Percentiles rank a stretch among this genome's conserved stretches.
phyloP scores from a whole-genome alignment of 1,284 basidiomycete species.

The Xerocomus amazonicus region DNA sequence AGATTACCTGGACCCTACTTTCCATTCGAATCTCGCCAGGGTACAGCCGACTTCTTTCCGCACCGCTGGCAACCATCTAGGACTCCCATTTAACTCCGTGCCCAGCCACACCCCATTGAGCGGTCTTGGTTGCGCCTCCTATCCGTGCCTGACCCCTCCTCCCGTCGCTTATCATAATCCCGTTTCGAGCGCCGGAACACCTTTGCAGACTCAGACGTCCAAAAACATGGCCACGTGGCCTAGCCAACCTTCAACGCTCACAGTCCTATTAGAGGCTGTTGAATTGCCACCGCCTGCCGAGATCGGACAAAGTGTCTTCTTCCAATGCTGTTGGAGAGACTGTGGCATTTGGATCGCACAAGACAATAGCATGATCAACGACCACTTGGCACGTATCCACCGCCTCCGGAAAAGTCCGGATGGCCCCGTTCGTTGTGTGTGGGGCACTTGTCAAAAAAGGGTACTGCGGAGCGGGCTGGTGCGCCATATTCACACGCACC shows the following conservation, averaged over 20 bases:
- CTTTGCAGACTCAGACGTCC: neutral
- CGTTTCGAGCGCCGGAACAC: neutral
- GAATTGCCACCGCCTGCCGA: constrained; percentile 6
- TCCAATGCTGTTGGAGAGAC: constrained; percentile 19
- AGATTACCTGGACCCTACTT: neutral
- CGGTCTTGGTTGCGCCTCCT: neutral
- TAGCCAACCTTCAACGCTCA: neutral
- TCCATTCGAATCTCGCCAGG: neutral
- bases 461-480: constrained; percentile 9
- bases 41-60: neutral
- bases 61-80: neutral
- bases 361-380: constrained; percentile 13
- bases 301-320: constrained; percentile 5
- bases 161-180: neutral
- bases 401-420: constrained; percentile 3
- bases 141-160: neutral
- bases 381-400: constrained; percentile 17
- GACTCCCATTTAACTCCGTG: neutral
- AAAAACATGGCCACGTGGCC: neutral
- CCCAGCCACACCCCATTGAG: neutral
- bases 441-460: constrained; percentile 11
- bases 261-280: constrained; percentile 10
- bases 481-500: constrained; percentile 20
- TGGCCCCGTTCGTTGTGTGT: constrained; percentile 6
- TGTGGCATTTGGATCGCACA: constrained; percentile 21